Percentiles rank a stretch among this genome's conserved stretches.
These are phyloP conservation scores for Aspergillus vadensis DNA, from an alignment of 2,329 filamentous ascomycete species.

Conservation along the genomic window DNA sequence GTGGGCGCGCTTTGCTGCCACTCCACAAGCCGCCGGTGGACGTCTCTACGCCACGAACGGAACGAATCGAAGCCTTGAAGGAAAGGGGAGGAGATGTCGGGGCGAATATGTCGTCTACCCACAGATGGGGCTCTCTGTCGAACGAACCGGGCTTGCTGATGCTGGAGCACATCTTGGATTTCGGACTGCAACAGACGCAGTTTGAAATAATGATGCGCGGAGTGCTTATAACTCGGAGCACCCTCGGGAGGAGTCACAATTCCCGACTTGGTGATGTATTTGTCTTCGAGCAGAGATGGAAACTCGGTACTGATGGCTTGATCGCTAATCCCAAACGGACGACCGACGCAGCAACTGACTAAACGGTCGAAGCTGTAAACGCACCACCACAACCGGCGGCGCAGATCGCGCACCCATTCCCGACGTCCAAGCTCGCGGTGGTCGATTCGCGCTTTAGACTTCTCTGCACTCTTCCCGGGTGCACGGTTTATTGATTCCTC, in stretches of 20 bases:
- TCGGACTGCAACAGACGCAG: slow-evolving; percentile 88
- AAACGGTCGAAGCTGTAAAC: slow-evolving; percentile 94
- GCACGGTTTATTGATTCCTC: slow-evolving; percentile 35
- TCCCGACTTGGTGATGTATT: slow-evolving; percentile 78
- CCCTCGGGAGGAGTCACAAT: slow-evolving; percentile 64
- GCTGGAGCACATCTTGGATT: slow-evolving; percentile 89
- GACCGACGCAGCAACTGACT: slow-evolving; percentile 88
- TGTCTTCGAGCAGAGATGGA: slow-evolving; percentile 83
- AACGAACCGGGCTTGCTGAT: slow-evolving; percentile 82
- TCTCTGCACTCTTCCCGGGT: slow-evolving; percentile 23
- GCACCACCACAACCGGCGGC: slow-evolving; percentile 92
- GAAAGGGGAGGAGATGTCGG: slow-evolving; percentile 79
- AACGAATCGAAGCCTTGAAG: slow-evolving; percentile 82
- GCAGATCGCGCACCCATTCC: slow-evolving; percentile 83
- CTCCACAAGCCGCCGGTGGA: slow-evolving; percentile 77
- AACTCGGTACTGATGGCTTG: slow-evolving; percentile 95
- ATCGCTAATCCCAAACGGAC: slow-evolving; percentile 93
- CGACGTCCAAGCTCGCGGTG: slow-evolving; percentile 65
- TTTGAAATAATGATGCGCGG: slow-evolving; percentile 89
- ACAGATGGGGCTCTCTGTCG: slow-evolving; percentile 66
- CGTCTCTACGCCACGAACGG: slow-evolving; percentile 82
- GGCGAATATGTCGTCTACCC: slow-evolving; percentile 73
- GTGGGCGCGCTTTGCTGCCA: slow-evolving; percentile 85
- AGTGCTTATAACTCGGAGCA: slow-evolving; percentile 82
- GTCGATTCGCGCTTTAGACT: slow-evolving; percentile 44